Conservation (phyloP, 2,329 filamentous ascomycete genomes). For the Aspergillus pseudoterreus region DNA sequence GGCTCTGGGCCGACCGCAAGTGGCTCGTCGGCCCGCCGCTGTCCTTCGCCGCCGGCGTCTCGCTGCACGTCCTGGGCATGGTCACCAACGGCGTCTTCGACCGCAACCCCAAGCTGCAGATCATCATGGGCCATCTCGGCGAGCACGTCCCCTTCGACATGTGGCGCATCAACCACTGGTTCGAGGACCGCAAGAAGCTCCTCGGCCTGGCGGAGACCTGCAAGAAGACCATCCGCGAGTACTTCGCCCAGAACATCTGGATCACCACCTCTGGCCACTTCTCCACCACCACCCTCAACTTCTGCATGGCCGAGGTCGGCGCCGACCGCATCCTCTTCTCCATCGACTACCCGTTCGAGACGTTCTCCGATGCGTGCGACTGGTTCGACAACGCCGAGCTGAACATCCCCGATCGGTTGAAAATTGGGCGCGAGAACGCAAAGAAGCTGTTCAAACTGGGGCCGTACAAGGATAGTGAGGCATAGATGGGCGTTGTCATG, state of each 20-base stretch:
- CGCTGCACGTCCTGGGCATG: conserved; percentile 54
- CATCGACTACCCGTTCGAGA: conserved; percentile 42
- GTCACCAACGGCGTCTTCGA: conserved; percentile 51
- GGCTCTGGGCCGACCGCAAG: conserved; percentile 56
- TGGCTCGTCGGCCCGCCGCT: conserved; percentile 60
- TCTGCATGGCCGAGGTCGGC: conserved; percentile 38
- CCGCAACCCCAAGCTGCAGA: conserved; percentile 44
- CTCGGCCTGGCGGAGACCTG: conserved; percentile 36
- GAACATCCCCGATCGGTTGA: conserved; percentile 33
- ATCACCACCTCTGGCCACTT: conserved; percentile 43
- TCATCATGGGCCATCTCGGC: conserved; percentile 48
- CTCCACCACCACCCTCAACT: conserved; percentile 37
- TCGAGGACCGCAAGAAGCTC: conserved; percentile 37
- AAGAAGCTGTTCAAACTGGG: conserved; percentile 41
- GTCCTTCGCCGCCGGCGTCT: conserved; percentile 57
- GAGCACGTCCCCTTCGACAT: conserved; percentile 51
- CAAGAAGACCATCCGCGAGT: conserved; percentile 44
- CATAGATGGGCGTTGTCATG: conserved; percentile 9
- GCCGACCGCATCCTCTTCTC: conserved; percentile 40
- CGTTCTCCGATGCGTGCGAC: conserved; percentile 39
- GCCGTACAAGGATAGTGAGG: conserved; percentile 29
- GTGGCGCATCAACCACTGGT: conserved; percentile 46
- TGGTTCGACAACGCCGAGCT: conserved; percentile 43
- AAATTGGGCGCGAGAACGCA: conserved; percentile 47
- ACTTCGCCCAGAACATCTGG: conserved; percentile 41